Base-by-base conservation (phyloP, 768 basidiomycete species). In the Favolaschia claudopus region DNA sequence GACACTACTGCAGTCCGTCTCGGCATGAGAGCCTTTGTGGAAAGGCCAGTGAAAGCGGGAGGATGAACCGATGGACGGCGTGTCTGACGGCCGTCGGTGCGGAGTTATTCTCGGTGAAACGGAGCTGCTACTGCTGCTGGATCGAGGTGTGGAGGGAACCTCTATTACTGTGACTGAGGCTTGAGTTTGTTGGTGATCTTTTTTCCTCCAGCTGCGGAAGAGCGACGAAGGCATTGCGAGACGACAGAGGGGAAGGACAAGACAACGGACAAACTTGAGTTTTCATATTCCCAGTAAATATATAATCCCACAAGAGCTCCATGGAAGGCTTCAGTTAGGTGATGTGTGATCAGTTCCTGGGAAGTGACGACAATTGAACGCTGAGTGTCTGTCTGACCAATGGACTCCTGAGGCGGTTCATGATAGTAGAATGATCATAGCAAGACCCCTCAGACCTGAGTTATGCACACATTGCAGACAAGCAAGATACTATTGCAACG, bases 151-250 rank as follows among this genome's bases (percentile, higher is more conserved):
- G 10, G 27, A 1, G 40, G 17, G 39, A 14, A 34, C 55, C 22
- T 43, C 33, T 10, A 32, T 53, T 5, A 25, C 22, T 34, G 39
- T 6, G 38, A 32, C 20, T 9, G 40, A 43, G 31, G 29, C 58
- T 27, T 34, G 47, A 40, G 56, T 51, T 43, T 55, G 50, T 22
- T 46, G 29, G 10, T 29, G 63, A 33, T 72, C 74, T 66, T 71
- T 76, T 65, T 71, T 79, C 63, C 67, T 74, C 77, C 77, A 79
- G 13, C 73, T 75, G 45, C 76, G 76, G 49, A 81, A 67, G 63
- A 81, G 76, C 6, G 74, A 69, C 15, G 77, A 60, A 14, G 75
- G 79, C 80, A 80, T 80, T 56, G 42, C 49, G 34, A 49, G 40
- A 46, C 40, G 31, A 27, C 53, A 52, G 43, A 28, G 57, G 24